Conservation (phyloP, 1,139 yeast genomes). For the Wickerhamiella pararugosa region DNA sequence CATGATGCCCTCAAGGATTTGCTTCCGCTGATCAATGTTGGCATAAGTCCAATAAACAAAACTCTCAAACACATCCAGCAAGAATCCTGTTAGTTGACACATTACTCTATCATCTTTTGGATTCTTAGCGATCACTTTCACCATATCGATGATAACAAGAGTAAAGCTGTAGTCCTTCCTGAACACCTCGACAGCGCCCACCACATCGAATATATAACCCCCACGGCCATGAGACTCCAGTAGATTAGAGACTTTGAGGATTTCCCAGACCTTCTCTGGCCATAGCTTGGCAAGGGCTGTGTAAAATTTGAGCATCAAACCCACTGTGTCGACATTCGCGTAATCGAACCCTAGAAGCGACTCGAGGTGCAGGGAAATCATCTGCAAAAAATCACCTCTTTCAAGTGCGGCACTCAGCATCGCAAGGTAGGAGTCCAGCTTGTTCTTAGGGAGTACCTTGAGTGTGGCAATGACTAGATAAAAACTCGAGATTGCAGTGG, state of each 20-base stretch:
- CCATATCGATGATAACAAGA: conserved; percentile 39
- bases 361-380: conserved; percentile 51
- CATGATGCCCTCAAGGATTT: conserved; percentile 45
- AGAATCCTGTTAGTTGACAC: conserved; percentile 39
- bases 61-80: conserved; percentile 57
- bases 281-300: conserved; percentile 34
- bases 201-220: conserved; percentile 45
- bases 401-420: conserved; percentile 45
- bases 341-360: conserved; percentile 39
- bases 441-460: conserved; percentile 7
- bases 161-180: conserved; percentile 55
- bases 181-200: conserved; percentile 64
- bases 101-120: conserved; percentile 42
- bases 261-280: conserved; percentile 68
- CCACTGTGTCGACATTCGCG: conserved; percentile 35
- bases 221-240: conserved; percentile 55
- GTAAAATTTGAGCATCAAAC: conserved; percentile 38
- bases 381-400: conserved; percentile 54
- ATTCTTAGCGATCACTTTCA: conserved; percentile 32
- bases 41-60: conserved; percentile 56
- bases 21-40: conserved; percentile 40
- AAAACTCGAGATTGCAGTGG: conserved; percentile 34
- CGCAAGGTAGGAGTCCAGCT: conserved; percentile 31
- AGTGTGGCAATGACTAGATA: conserved; percentile 33
- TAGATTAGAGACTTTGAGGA: conserved; percentile 49